A percentile compares a stretch with the other conserved stretches of the same genome.
phyloP scores from a whole-genome alignment of 371 early-diverging fungal genomes.

The Mortierella sp. region DNA sequence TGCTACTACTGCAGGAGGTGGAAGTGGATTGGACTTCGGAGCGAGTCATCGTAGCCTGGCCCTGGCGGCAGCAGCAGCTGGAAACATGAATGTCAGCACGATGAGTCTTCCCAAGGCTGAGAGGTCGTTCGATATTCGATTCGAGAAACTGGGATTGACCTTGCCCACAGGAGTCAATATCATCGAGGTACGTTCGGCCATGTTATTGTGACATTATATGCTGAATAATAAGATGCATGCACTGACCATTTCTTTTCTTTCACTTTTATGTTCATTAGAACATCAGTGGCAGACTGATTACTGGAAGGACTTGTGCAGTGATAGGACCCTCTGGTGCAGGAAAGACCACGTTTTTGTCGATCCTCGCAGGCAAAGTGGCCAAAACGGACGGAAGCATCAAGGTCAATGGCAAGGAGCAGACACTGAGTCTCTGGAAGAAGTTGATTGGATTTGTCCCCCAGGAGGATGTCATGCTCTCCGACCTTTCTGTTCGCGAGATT shows the following conservation, averaged over 20 bases:
- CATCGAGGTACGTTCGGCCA: conserved; percentile 54
- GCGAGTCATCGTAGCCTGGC: conserved; percentile 44
- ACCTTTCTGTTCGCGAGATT: conserved; percentile 73
- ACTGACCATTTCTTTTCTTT: background rate
- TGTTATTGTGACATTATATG: background rate
- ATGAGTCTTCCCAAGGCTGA: conserved; percentile 47
- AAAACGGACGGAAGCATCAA: conserved; percentile 71
- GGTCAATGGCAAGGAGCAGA: conserved; percentile 73
- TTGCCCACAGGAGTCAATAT: conserved; percentile 70
- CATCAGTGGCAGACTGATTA: conserved; percentile 65
- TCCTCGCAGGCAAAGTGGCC: conserved; percentile 72
- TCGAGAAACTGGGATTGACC: conserved; percentile 66
- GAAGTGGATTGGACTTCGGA: conserved; percentile 25
- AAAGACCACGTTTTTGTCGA: conserved; percentile 74
- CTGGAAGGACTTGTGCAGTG: conserved; percentile 71
- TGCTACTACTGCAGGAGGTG: background rate
- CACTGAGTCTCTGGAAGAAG: conserved; percentile 73
- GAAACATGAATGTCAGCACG: conserved; percentile 46
- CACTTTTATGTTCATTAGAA: conserved; percentile 34
- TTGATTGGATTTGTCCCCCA: conserved; percentile 77
- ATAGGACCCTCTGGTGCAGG: conserved; percentile 78
- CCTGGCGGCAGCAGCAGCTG: conserved; percentile 26
- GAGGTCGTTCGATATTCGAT: conserved; percentile 64
- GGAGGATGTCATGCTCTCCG: conserved; percentile 76
- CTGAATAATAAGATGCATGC: background rate